Base-by-base conservation (phyloP, 2,329 filamentous ascomycete genomes). In the Pezicula radicicola region DNA sequence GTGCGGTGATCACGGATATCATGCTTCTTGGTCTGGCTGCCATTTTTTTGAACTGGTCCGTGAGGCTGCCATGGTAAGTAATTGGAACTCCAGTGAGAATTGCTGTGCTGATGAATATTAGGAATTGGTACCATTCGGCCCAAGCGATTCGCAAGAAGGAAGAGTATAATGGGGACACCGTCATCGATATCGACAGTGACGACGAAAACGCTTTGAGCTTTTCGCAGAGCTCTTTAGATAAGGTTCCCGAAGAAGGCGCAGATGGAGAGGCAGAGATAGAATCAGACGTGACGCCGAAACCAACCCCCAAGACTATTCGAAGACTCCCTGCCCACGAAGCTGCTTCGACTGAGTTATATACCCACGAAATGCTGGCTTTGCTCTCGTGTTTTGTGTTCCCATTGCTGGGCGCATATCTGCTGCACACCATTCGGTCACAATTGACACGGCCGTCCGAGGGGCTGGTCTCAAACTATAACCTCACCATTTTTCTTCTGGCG, bases 1-100 rank as follows among this genome's bases (percentile, higher is more conserved):
- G 86, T 60, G 82, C 87, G 1, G 79, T 97, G 55, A 83, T 92
- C 50, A 96, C 91, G 0, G 93, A 97, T 69, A 72, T 96, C 27
- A 87, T 94, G 61, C 75, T 97, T 33, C 72, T 97, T 30, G 84
- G 81, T 3, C 70, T 97, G 55, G 89, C 89, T 2, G 89, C 87
- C 4, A 80, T 97, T 42, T 95, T 97, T 63, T 75, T 97, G 55
- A 92, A 96, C 67, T 97, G 91, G 90, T 92, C 89, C 46, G 87
- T 97, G 41, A 87, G 90, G 51, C 77, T 94, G 59, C 93, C 93
- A 61, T 97, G 93, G 92, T 92, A 74, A 66, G 80, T 48, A 42
- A 53, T 42, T n/a, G 43, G 46, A 56, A 50, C 57, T 51, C 51
- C 45, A n/a, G 15, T n/a, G 15, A 13, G 15, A 8, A 12, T 13